Evolutionary conservation across 768 basidiomycete genomes (phyloP), one percentile per base, ranked within the genome.

Genomic region (Mycena chlorophos): DNA sequence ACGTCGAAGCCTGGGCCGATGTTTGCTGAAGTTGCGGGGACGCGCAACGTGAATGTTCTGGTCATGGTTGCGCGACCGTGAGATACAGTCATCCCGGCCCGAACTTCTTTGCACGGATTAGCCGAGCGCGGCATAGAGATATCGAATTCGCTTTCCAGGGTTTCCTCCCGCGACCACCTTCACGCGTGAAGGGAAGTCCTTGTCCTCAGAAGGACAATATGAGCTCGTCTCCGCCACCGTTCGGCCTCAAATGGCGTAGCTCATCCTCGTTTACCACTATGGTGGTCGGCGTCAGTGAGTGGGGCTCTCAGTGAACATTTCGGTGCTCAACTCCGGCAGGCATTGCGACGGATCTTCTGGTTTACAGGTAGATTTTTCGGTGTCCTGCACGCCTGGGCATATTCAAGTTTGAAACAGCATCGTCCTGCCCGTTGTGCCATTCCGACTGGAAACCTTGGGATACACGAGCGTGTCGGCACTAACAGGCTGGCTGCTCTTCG

Each of bases 1-100:
- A 98, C 97, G 71, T 99, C 97, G 73, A 99, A 99, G 23, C 96
- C 96, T 37, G 96, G 96, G 2, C 96, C 96, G 67, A 99, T 94
- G 77, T 99, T 99, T 61, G 96, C 96, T 60, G 95, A 94, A 2
- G 96, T 98, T n/a, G 94, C 94, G 10, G 96, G 96, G 50, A 98
- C 89, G 60, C 79, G 83, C 71, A 99, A 92, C 31, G 76, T 79
- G 73, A 94, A 82, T 13, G 61, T 69, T 40, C 56, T 38, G 22
- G 59, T 34, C 20, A 20, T 12, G 12, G 27, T 46, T 37, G 34
- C n/a, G 20, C 20, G 40, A 42, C 13, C 20, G 40, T 42, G 40
- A 42, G 8, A 8, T 37, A n/a, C 34, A 37, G 34, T n/a, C n/a
- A 10, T 10, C 34, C n/a, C n/a, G n/a, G n/a, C n/a, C n/a, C n/a